Evolutionary conservation across 495 filamentous ascomycete genomes (phyloP), one percentile per base, ranked within the genome.

Genomic region (Aspergillus homomorphus): DNA sequence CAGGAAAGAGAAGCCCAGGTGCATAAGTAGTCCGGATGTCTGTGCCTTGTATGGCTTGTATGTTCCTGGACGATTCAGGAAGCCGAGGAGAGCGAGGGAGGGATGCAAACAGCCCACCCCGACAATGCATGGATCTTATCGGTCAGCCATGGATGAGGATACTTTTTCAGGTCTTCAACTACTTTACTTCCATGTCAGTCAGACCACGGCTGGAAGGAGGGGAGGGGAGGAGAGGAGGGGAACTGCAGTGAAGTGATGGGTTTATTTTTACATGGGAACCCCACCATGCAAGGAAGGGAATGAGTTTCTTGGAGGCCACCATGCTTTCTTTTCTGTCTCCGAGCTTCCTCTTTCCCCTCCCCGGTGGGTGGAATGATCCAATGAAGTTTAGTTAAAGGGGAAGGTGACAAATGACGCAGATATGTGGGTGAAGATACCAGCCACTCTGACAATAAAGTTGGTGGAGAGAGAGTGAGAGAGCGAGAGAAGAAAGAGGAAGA

Each of bases 261-360:
- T 5, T 7, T 9, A 38, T 7, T 38, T 14, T 14, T 9, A 14
- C 33, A 38, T n/a, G 22, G 21, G 51, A 33, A 53, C 30, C 30
- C 42, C 51, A 53, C n/a, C 28, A 53, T 52, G 50, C 38, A 52
- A 52, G 50, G 50, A 19, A 28, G 51, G 28, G n/a, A 43, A 15
- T n/a, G n/a, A n/a, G n/a, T n/a, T 38, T 38, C 33, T 38, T 14
- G 33, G 33, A 38, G 33, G 33, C 10, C 45, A 20, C 9, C 45
- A 46, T 20, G 22, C 19, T 46, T 45, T 45, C 14, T 45, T 45
- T 4, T 45, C 14, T 45, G 20, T 45, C 14, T 45, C 14, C 14
- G 43, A n/a, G n/a, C n/a, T 45, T 28, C 26, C 9, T 9, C 26
- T 3, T 4, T 4, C 26, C 3, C 26, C 26, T 9, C 26, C 26